Base-by-base conservation (phyloP, 148 eudicot genomes). In the Drosera capensis region DNA sequence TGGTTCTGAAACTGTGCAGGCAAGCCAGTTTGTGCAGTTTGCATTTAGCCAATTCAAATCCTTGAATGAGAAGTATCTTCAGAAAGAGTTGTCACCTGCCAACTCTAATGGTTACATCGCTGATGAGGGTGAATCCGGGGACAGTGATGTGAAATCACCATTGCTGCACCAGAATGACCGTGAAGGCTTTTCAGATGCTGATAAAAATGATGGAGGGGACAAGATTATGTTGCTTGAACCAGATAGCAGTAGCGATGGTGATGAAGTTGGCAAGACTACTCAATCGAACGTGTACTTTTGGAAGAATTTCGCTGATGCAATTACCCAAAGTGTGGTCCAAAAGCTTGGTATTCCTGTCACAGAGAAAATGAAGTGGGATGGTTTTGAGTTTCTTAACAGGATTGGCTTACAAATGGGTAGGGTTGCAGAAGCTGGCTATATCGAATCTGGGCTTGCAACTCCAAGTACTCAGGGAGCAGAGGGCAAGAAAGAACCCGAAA, bases 371-470 rank as follows among this genome's bases (percentile, higher is more conserved):
- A 80, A 72, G 63, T 90, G 97, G 97, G 97, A 84, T 62, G 82
- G 71, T 18, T 68, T 90, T 55, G 95, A 84, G 45, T 44, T 80
- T 23, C 65, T 90, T 55, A 66, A 76, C 46, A 78, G 52, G 31
- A 69, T 80, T 47, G 97, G 93, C 45, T 50, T 64, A 51, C 76
- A 80, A 42, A 78, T 80, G 26, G 61, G 54, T 23, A 62, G 62
- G 53, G 66, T 24, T 55, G 97, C 97, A 38, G 97, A 90, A 49
- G 86, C 82, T 44, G 52, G 59, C 39, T 90, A 84, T 78, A 56
- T 90, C 31, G 88, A 90, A 61, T 78, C 93, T 20, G 97, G 97
- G 57, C 93, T 90, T 67, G 97, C 95, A 51, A 71, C 77, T 41
- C 77, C 93, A 22, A 44, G 64, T 42, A 47, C 46, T 50, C 51